phyloP scores from a whole-genome alignment of 1,139 yeast genomes.

The Pichia sp. region DNA sequence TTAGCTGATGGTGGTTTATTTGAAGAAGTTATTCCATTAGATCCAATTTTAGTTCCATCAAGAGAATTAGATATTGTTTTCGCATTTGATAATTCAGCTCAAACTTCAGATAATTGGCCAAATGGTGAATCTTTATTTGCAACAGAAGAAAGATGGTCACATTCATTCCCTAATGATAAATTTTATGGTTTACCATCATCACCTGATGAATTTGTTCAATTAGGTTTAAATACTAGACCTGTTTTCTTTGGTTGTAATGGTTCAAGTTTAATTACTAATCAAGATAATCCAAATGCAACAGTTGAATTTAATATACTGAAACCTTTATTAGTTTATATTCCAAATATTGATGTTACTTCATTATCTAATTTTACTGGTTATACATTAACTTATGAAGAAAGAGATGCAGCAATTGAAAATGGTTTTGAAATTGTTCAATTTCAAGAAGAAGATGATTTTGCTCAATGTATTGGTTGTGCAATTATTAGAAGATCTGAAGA shows the following conservation, averaged over 20 bases:
- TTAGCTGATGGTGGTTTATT: conserved; percentile 69
- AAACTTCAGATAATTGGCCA: conserved; percentile 56
- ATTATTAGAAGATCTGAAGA: conserved; percentile 51
- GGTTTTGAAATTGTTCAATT: conserved; percentile 52
- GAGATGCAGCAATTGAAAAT: conserved; percentile 41
- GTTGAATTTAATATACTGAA: conserved; percentile 35
- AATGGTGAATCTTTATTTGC: conserved; percentile 51
- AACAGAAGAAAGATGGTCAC: conserved; percentile 30
- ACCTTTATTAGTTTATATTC: conserved; percentile 50
- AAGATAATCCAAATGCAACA: conserved; percentile 21
- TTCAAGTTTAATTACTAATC: conserved; percentile 28
- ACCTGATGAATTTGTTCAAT: conserved; percentile 34
- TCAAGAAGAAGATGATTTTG: conserved; percentile 31
- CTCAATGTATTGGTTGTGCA: conserved; percentile 55
- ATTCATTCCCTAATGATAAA: conserved; percentile 37
- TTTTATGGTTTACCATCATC: conserved; percentile 47
- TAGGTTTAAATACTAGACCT: conserved; percentile 42
- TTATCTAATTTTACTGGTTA: conserved; percentile 43
- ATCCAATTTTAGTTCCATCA: conserved; percentile 48
- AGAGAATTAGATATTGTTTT: conserved; percentile 52
- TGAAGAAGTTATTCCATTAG: conserved; percentile 55
- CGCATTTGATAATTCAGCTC: conserved; percentile 62
- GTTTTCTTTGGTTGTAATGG: conserved; percentile 47
- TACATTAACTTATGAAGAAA: conserved; percentile 38
- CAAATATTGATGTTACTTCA: conserved; percentile 44